These are phyloP conservation scores for Debaryomyces tyrocola DNA, from an alignment of 805 yeast genomes.

Conservation along the genomic window DNA sequence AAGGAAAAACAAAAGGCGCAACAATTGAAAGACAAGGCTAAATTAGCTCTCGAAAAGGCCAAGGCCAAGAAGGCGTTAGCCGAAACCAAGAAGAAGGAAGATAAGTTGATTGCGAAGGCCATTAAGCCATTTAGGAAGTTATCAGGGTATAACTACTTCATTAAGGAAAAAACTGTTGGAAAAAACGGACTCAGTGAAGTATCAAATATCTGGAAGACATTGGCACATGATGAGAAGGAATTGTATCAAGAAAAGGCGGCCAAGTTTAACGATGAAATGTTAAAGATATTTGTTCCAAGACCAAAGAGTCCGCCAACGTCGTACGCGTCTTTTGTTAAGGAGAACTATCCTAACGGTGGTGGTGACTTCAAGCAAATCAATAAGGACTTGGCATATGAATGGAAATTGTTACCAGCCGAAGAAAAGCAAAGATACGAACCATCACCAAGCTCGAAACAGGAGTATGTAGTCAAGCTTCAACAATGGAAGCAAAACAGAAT, in stretches of 20 bases:
- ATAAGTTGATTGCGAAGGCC: constrained; percentile 18
- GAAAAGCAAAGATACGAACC: constrained; percentile 28
- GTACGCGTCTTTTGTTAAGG: constrained; percentile 31
- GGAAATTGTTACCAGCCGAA: constrained; percentile 27
- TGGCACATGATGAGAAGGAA: constrained; percentile 29
- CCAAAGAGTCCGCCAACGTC: constrained; percentile 33
- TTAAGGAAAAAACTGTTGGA: constrained; percentile 19
- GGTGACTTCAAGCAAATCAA: constrained; percentile 22
- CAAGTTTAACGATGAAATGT: constrained; percentile 25
- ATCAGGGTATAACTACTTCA: constrained; percentile 21
- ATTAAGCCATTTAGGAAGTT: constrained; percentile 22
- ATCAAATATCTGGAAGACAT: constrained; percentile 23
- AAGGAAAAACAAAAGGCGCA: constrained; percentile 16
- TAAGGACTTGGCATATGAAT: constrained; percentile 25
- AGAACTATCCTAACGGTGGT: constrained; percentile 23
- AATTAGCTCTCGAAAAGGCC: constrained; percentile 8
- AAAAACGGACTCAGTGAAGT: constrained; percentile 13
- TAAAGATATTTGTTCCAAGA: constrained; percentile 26
- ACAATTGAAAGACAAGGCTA: constrained; percentile 11
- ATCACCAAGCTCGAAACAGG: constrained; percentile 16
- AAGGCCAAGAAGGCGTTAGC: constrained; percentile 6
- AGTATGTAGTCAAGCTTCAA: constrained; percentile 20
- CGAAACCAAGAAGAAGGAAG: constrained; percentile 12
- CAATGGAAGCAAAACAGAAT: constrained; percentile 33
- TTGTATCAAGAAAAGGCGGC: constrained; percentile 23